These are phyloP conservation scores for Ormosia emarginata DNA, from an alignment of 306 rosid genomes.

Conservation along the genomic window DNA sequence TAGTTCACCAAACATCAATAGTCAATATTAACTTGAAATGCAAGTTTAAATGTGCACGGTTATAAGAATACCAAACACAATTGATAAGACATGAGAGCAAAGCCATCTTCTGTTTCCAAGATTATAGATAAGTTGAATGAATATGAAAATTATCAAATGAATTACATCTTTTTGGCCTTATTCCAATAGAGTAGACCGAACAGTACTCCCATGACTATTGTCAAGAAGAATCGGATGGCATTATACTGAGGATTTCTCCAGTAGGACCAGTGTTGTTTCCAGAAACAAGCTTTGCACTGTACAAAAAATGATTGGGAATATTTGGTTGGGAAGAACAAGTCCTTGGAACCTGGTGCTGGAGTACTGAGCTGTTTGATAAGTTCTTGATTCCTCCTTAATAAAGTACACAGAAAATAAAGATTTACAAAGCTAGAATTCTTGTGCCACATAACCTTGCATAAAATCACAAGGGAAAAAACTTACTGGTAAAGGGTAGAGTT, in stretches of 20 bases:
- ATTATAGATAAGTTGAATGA: background rate
- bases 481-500: constrained; percentile 57
- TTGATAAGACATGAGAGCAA: background rate
- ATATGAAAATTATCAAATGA: background rate
- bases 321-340: constrained; percentile 59
- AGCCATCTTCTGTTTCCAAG: background rate
- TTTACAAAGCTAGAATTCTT: background rate
- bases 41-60: background rate
- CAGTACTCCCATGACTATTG: constrained; percentile 34
- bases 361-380: constrained; percentile 39
- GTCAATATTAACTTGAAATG: background rate
- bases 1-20: background rate
- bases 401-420: background rate
- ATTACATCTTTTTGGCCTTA: constrained; percentile 48
- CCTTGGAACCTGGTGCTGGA: constrained; percentile 49
- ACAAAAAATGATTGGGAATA: constrained; percentile 52
- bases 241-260: constrained; percentile 63
- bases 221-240: constrained; percentile 48
- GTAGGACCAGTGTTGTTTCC: constrained; percentile 63
- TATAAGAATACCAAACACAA: background rate
- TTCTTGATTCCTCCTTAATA: constrained; percentile 52
- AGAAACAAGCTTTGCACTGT: constrained; percentile 57
- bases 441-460: background rate
- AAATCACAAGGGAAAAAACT: background rate
- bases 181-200: constrained; percentile 63